Evolutionary conservation across 2,329 filamentous ascomycete genomes (phyloP).

Genomic region (Ophiostoma piceae): DNA sequence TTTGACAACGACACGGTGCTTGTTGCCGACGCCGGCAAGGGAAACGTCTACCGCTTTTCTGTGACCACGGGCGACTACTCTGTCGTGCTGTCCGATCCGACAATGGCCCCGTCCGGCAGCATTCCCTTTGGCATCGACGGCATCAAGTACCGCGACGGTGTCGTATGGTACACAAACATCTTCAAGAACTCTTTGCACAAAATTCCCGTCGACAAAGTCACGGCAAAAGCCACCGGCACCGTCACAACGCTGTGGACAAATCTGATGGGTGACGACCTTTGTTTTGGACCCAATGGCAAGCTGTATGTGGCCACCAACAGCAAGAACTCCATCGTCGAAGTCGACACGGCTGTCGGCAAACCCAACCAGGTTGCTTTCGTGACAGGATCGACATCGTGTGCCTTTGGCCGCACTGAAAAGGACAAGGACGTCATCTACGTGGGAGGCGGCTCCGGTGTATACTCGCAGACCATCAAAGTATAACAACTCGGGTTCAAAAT

Average conservation of each 20-base stretch:
- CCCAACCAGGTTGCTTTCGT: conserved; percentile 24
- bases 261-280: not conserved
- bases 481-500: not conserved
- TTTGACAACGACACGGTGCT: not conserved
- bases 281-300: not conserved
- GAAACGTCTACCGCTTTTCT: not conserved
- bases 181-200: not conserved
- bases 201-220: not conserved
- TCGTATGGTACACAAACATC: not conserved
- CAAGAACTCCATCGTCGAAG: not conserved
- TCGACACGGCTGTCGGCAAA: not conserved
- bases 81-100: not conserved
- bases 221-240: not conserved
- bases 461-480: conserved; percentile 17
- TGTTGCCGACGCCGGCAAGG: not conserved
- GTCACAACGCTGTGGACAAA: not conserved
- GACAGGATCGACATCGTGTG: conserved; percentile 32
- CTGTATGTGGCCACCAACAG: not conserved
- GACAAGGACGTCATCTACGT: conserved; percentile 33
- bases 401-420: conserved; percentile 32
- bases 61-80: not conserved
- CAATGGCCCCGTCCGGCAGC: not conserved
- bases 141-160: conserved; percentile 26
- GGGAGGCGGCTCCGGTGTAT: conserved; percentile 31
- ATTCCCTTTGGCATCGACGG: conserved; percentile 1